These are phyloP conservation scores for Zygosaccharomyces lentus DNA, from an alignment of 805 yeast species.

Conservation along the genomic window DNA sequence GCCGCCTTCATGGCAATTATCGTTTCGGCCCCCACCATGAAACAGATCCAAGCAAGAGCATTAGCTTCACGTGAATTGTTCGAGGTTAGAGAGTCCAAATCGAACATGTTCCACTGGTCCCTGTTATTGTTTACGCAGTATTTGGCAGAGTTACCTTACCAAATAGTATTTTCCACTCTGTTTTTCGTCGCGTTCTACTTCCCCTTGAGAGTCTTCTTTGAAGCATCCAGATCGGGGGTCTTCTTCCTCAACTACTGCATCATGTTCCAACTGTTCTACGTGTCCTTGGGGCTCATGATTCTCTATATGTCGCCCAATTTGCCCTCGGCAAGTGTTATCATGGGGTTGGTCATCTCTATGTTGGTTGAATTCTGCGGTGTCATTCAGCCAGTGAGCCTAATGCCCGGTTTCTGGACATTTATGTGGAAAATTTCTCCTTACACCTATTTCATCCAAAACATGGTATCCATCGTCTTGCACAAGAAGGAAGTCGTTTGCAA, in stretches of 20 bases:
- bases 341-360: constrained; percentile 53
- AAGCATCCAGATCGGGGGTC: constrained; percentile 46
- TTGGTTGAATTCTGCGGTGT: constrained; percentile 67
- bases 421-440: constrained; percentile 73
- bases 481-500: constrained; percentile 49
- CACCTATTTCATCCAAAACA: constrained; percentile 63
- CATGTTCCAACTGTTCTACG: constrained; percentile 44
- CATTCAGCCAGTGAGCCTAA: constrained; percentile 47
- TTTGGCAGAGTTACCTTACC: constrained; percentile 59
- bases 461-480: constrained; percentile 48
- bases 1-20: constrained; percentile 57
- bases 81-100: constrained; percentile 66
- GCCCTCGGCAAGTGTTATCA: constrained; percentile 59
- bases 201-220: constrained; percentile 41
- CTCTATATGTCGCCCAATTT: constrained; percentile 62
- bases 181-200: constrained; percentile 51
- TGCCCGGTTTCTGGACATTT: constrained; percentile 84
- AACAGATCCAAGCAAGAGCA: constrained; percentile 61
- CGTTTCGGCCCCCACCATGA: constrained; percentile 48
- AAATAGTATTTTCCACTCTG: constrained; percentile 45
- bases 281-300: constrained; percentile 47
- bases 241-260: constrained; percentile 43
- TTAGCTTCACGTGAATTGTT: constrained; percentile 54
- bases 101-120: constrained; percentile 73
- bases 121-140: constrained; percentile 52